Percentiles rank a stretch among this genome's conserved stretches.
Evolutionary conservation across 129 eudicot genomes (phyloP).

Genomic region (Flaveria brownii): DNA sequence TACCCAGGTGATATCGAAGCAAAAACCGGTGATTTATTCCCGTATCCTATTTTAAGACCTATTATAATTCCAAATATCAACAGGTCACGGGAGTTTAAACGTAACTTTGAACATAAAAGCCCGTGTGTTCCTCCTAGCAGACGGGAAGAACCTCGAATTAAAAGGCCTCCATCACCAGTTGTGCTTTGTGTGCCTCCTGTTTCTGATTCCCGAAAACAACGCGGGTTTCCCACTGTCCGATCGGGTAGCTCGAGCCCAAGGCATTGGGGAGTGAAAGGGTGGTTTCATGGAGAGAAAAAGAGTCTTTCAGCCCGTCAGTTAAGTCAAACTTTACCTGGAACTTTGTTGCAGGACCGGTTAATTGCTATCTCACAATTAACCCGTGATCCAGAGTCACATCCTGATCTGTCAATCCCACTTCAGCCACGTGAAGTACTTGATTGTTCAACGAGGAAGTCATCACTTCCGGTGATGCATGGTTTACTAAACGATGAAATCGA

Average conservation of each 20-base stretch:
- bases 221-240: constrained; percentile 93
- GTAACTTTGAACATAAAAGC: constrained; percentile 70
- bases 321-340: constrained; percentile 76
- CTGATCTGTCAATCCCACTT: constrained; percentile 85
- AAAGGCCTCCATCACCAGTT: constrained; percentile 96
- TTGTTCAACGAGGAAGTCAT: constrained; percentile 45
- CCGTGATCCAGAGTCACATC: constrained; percentile 89
- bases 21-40: constrained; percentile 68
- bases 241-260: constrained; percentile 99
- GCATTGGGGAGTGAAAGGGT: constrained; percentile 95
- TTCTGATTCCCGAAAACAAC: constrained; percentile 74
- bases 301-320: constrained; percentile 70
- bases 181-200: constrained; percentile 95
- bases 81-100: constrained; percentile 79
- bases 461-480: constrained; percentile 64
- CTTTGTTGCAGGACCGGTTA: constrained; percentile 76
- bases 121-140: constrained; percentile 90
- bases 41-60: constrained; percentile 86
- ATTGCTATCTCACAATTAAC: constrained; percentile 85
- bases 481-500: constrained; percentile 81
- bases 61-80: constrained; percentile 82
- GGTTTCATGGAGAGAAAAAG: constrained; percentile 86
- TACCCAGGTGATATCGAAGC: constrained; percentile 69
- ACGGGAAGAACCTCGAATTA: constrained; percentile 75
- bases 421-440: constrained; percentile 69